Evolutionary conservation across 2,329 filamentous ascomycete species (phyloP), one percentile per base, ranked within the genome.

Genomic region (Chrysoporthe cubensis): DNA sequence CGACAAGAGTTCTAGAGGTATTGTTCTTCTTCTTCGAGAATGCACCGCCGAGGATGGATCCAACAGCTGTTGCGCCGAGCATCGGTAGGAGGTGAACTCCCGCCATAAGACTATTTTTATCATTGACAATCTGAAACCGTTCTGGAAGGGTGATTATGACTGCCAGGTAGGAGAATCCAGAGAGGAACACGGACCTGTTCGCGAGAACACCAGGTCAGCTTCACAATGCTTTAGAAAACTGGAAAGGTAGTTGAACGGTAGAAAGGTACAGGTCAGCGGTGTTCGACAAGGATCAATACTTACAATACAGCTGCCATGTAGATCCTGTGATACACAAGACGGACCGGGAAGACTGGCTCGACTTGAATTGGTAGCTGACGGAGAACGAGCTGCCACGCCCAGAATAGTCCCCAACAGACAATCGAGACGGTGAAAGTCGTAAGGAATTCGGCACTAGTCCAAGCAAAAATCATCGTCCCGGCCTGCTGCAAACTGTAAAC

Each of bases 81-180:
- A 90, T 81, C 0, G 88, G 87, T 16, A 90, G 78, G 6, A 89
- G 79, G 57, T 87, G 84, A 4, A 89, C 74, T 4, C 87, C 87
- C 0, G 87, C 85, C 72, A 81, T 80, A 34, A 89, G 78, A 0
- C 85, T 80, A 43, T 77, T 81, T 61, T 88, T 81, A 6, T 78
- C 78, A 70, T 88, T 85, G 64, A 88, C 83, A 48, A 89, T 84
- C 69, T 90, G 87, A 62, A 88, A 87, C 7, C 86, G 79, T 71
- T 90, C 85, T 0, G 88, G 87, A 4, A 90, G 81, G 43, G 84
- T 81, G 66, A 89, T 83, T 14, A 86, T 82, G n/a, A 88, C 80
- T 4, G 85, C 79, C 32, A 90, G 83, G 69, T 88, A 89, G 0
- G 84, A 80, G 63, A 86, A 87, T 1, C 87, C 87, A 0, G 84